Evolutionary conservation across 176 grass and related monocot genomes (phyloP), one percentile per base, ranked within the genome.

Genomic region (Dactylis glomerata): DNA sequence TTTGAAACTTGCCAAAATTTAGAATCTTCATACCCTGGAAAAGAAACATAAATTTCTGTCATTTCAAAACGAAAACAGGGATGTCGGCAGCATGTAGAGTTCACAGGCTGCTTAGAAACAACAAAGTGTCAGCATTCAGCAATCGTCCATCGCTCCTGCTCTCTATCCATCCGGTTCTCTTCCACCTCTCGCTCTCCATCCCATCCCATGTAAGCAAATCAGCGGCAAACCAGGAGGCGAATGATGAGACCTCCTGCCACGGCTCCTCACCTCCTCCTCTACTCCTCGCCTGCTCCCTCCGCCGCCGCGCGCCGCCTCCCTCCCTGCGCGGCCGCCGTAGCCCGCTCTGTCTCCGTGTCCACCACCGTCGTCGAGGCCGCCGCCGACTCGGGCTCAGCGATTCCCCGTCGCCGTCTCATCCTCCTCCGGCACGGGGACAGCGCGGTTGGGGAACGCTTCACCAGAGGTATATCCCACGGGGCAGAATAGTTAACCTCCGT

Each of bases 401-500:
- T 66, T 40, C 85, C 41, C 59, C 85, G 87, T 63, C 93, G 93
- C 17, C 91, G 89, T 30, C 85, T 98, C 52, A 90, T 98, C 78
- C 93, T 95, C 50, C 96, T 95, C 63, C 93, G 93, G 22, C 96
- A 95, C 80, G 91, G 89, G 13, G 96, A 95, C 33, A 98, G 96
- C 81, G 73, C 82, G 5, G 63, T 84, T 1, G 69, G 89, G 1
- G 87, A 75, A 9, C 89, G 96, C 81, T 80, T 88, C 87, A 94
- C 87, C 1, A 93, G 33, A 84, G 93, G 96, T 98, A 81, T 68
- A 31, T 50, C 37, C 45, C 16, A 28, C 10, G 16, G 16, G 26
- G 47, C 33, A 30, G 22, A 26, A 44, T 49, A 49, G 6, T 56
- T 27, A 52, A 59, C 26, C 61, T 45, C 32, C 15, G 2, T 54